Base-by-base conservation (phyloP, 257 asterid genomes). In the Solanum lycopersicoides region DNA sequence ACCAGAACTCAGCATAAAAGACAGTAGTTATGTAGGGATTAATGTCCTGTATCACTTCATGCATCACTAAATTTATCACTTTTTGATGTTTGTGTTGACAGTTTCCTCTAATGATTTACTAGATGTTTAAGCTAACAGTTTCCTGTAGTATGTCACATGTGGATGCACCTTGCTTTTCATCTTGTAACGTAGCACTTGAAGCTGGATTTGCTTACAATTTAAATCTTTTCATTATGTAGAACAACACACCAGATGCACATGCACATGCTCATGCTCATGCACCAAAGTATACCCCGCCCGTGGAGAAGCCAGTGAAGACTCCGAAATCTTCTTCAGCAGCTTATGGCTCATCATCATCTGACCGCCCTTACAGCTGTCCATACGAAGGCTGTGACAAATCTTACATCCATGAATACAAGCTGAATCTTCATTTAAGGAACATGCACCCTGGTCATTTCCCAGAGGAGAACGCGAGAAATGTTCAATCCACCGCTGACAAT, bases 381-480 rank as follows among this genome's bases (percentile, higher is more conserved):
- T 97, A 97, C 0, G 94, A 95, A 53, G 99, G 98, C 35, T 97
- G 99, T 88, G 99, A 95, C 88, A 97, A 97, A 92, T 98, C 99
- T 63, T 97, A 97, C 95, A 96, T 96, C 91, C 99, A 97, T 30
- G 99, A 97, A 89, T 97, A 97, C 98, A 97, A 97, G 92, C 97
- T 97, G 35, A 97, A 97, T 89, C 99, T 97, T 88, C 99, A 97
- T 85, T 90, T 97, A 11, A 90, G 96, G 88, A 91, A 98, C 91
- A 98, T 93, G 91, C 99, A 97, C 88, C 99, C 99, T 0, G 98
- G 96, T 69, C 99, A 96, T 91, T 97, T 95, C 32, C 94, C 98
- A 0, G 98, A 96, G 12, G 98, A 95, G 39, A 97, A 91, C 74
- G 89, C 95, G 2, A 95, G 91, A 87, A 93, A 88, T 87, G 89